Evolutionary conservation across 306 rosid genomes (phyloP).

Genomic region (Fagus sylvatica): DNA sequence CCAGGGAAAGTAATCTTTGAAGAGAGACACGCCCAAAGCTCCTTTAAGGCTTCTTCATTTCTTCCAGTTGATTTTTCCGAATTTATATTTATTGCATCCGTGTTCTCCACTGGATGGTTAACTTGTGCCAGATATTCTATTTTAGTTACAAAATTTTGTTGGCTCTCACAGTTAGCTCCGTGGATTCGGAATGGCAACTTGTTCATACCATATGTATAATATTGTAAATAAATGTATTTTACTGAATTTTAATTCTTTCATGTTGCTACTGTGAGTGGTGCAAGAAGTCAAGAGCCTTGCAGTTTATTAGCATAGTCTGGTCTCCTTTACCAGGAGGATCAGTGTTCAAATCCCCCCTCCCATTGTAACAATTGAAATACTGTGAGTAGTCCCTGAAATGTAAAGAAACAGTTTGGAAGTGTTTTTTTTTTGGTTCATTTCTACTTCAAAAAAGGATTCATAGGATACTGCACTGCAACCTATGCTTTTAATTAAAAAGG

Average conservation of each 20-base stretch:
- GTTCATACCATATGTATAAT: slow-evolving; percentile 44
- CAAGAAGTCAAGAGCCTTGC: no score
- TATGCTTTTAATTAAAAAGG: no score
- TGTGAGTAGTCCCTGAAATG: neutral
- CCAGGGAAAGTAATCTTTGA: slow-evolving; percentile 63
- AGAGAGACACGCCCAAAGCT: neutral
- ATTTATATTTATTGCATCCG: slow-evolving; percentile 18
- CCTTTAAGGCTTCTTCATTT: slow-evolving; percentile 11
- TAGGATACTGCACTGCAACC: no score
- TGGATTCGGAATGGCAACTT: slow-evolving; percentile 24
- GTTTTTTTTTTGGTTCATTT: no score
- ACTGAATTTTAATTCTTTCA: neutral
- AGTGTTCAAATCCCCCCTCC: no score
- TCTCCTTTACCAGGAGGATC: no score
- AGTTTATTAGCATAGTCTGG: no score
- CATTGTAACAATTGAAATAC: no score
- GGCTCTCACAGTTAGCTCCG: no score
- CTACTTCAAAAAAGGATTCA: neutral
- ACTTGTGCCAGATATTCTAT: slow-evolving; percentile 31
- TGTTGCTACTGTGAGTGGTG: no score
- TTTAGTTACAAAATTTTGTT: slow-evolving; percentile 18
- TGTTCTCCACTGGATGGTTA: slow-evolving; percentile 11
- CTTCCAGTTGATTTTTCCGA: slow-evolving; percentile 17
- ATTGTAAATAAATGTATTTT: slow-evolving; percentile 37
- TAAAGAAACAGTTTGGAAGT: slow-evolving; percentile 2